Percentiles rank a stretch among this genome's conserved stretches.
phyloP scores from a whole-genome alignment of 2,329 filamentous ascomycete genomes.

The Nemania abortiva region DNA sequence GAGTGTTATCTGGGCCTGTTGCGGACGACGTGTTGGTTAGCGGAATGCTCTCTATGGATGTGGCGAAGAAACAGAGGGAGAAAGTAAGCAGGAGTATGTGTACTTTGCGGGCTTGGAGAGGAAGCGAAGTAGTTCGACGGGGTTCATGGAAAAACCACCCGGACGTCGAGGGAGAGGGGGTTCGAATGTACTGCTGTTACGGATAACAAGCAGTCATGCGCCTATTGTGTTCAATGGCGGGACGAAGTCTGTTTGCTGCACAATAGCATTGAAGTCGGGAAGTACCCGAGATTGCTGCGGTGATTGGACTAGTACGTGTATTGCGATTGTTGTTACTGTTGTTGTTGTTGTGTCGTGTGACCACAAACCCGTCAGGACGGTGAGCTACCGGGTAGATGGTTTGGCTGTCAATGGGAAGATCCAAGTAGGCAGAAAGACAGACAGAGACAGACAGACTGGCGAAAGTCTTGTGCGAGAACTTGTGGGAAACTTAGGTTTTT shows the following conservation, averaged over 20 bases:
- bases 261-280: conserved; percentile 16
- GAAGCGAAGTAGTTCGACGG: conserved; percentile 89
- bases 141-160: conserved; percentile 82
- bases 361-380: conserved; percentile 18
- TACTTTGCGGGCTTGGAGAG: conserved; percentile 95
- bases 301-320: no score
- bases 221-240: conserved; percentile 15
- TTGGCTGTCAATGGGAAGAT: conserved; percentile 3
- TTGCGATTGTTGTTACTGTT: background rate
- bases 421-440: background rate
- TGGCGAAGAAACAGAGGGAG: conserved; percentile 17
- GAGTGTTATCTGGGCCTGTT: conserved; percentile 72
- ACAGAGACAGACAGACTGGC: conserved; percentile 5
- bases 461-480: conserved; percentile 15
- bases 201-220: conserved; percentile 32
- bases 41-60: background rate
- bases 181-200: conserved; percentile 43
- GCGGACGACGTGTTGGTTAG: conserved; percentile 21
- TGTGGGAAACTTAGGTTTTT: conserved; percentile 33
- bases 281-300: no score
- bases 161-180: conserved; percentile 42
- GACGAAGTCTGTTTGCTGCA: conserved; percentile 15
- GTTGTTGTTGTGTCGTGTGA: conserved; percentile 43
- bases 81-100: conserved; percentile 51
- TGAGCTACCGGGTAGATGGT: background rate